Evolutionary conservation across 176 grass and related monocot species (phyloP).

Genomic region (Eremochloa ophiuroides): DNA sequence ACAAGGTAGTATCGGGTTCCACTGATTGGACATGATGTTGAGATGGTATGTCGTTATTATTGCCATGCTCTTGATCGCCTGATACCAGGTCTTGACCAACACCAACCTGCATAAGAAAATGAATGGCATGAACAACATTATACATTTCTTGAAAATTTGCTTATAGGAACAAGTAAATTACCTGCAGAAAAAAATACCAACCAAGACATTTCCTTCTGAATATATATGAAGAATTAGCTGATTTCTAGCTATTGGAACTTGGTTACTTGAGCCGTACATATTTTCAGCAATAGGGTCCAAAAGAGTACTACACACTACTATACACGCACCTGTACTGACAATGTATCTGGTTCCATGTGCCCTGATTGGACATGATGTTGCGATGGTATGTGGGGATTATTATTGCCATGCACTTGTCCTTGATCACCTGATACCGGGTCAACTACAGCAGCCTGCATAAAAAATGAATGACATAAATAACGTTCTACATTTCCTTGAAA

Average conservation of each 20-base stretch:
- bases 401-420: constrained; percentile 5
- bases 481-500: no score
- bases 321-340: constrained; percentile 38
- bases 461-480: no score
- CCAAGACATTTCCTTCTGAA: neutral
- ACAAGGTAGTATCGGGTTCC: no score
- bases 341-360: neutral
- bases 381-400: neutral
- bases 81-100: no score
- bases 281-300: neutral
- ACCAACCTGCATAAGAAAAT: no score
- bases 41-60: no score
- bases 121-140: no score
- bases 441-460: constrained; percentile 30
- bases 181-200: neutral
- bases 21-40: no score
- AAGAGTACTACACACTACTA: neutral
- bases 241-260: neutral
- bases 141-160: no score
- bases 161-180: neutral
- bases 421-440: constrained; percentile 31
- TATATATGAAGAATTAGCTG: neutral
- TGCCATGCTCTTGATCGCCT: no score
- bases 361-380: constrained; percentile 1
- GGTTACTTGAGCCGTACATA: neutral